Evolutionary conservation across 768 basidiomycete genomes (phyloP).

Genomic region (Rhodosporidiobolus sp.): DNA sequence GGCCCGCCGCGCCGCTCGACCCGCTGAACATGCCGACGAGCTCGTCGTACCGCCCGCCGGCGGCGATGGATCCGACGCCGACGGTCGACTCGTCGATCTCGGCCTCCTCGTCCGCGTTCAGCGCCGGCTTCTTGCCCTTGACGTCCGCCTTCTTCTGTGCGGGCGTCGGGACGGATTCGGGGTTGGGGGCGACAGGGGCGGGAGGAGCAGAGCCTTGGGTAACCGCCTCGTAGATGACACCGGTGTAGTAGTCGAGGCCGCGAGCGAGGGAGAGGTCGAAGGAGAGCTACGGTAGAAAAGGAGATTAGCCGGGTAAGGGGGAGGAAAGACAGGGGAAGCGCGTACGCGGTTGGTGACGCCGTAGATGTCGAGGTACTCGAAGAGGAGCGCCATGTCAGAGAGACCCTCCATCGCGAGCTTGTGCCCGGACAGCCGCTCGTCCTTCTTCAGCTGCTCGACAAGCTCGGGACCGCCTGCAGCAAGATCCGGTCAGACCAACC

Average conservation of each 20-base stretch:
- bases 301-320: not conserved
- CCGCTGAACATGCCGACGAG: conserved; percentile 80
- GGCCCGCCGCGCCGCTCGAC: conserved; percentile 35
- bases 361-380: conserved; percentile 76
- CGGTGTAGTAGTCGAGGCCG: conserved; percentile 97
- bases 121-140: conserved; percentile 51
- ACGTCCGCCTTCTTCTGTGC: conserved; percentile 41
- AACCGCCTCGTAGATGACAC: conserved; percentile 94
- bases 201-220: conserved; percentile 93
- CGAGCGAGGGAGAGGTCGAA: conserved; percentile 97
- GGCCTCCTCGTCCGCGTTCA: conserved; percentile 60
- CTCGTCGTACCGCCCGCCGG: conserved; percentile 92
- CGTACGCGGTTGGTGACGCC: conserved; percentile 70
- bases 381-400: conserved; percentile 78
- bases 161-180: conserved; percentile 45
- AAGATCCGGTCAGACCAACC: not conserved
- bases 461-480: conserved; percentile 70
- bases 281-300: conserved; percentile 61
- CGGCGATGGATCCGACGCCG: conserved; percentile 99
- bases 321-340: not conserved
- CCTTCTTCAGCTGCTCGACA: conserved; percentile 65
- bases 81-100: conserved; percentile 89
- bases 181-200: conserved; percentile 58
- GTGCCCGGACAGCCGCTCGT: conserved; percentile 66
- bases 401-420: conserved; percentile 74